Percentiles rank a stretch among this genome's conserved stretches.
Conservation (phyloP, 306 rosid species). For the Acmispon strigosus region DNA sequence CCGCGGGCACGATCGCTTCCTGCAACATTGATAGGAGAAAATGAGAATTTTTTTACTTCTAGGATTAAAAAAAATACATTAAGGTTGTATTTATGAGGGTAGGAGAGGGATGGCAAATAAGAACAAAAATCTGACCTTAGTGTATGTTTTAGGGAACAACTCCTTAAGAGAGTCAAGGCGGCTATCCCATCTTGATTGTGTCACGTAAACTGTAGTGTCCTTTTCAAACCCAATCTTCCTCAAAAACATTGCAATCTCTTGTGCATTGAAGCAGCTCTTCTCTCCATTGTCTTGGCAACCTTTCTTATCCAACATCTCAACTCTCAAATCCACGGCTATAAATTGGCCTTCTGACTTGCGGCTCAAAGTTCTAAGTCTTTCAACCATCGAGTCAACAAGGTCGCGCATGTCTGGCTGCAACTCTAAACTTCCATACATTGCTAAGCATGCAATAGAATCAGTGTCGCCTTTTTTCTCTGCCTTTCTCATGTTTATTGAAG, state of each 20-base stretch:
- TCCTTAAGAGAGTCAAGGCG: conserved; percentile 89
- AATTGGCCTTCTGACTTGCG: conserved; percentile 85
- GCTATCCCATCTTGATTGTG: conserved; percentile 86
- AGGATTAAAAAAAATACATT: background rate
- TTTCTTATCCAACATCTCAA: conserved; percentile 69
- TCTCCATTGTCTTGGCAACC: conserved; percentile 68
- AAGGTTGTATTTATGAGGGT: background rate
- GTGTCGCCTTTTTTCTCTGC: conserved; percentile 39
- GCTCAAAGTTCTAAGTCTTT: conserved; percentile 75
- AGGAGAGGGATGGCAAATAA: background rate
- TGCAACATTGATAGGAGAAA: conserved; percentile 39
- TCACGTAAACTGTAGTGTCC: conserved; percentile 84
- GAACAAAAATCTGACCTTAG: conserved; percentile 52
- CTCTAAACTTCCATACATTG: conserved; percentile 88
- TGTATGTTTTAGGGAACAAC: conserved; percentile 80
- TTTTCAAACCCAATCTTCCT: conserved; percentile 74
- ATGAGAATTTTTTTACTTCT: background rate
- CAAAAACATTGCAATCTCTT: conserved; percentile 71
- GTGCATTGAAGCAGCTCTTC: conserved; percentile 76
- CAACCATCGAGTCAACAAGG: conserved; percentile 77
- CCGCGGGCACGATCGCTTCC: conserved; percentile 89
- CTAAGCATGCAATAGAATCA: conserved; percentile 78
- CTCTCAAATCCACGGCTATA: conserved; percentile 81
- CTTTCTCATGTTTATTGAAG: conserved; percentile 88
- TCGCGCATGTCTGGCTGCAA: conserved; percentile 71